These are phyloP conservation scores for Leucocoprinus sp. DNA, from an alignment of 768 basidiomycete genomes.

Conservation along the genomic window DNA sequence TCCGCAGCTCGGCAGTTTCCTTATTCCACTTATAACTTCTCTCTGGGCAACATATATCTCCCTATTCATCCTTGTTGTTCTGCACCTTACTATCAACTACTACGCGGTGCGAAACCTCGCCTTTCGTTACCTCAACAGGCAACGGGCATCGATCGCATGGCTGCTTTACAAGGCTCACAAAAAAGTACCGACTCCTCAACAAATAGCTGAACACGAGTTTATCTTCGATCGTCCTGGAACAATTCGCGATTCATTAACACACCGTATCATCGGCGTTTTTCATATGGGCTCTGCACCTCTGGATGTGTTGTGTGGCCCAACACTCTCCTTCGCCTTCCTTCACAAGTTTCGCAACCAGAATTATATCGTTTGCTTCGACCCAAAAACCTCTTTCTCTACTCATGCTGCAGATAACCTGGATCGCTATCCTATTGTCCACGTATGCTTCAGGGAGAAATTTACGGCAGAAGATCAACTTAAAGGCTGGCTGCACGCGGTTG, in stretches of 20 bases:
- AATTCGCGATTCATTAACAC: slow-evolving; percentile 29
- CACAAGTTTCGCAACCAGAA: slow-evolving; percentile 32
- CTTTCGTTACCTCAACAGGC: slow-evolving; percentile 51
- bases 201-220: slow-evolving; percentile 7
- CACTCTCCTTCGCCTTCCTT: slow-evolving; percentile 25
- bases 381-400: slow-evolving; percentile 10
- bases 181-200: slow-evolving; percentile 6
- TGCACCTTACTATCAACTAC: slow-evolving; percentile 54
- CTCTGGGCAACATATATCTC: slow-evolving; percentile 39
- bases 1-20: slow-evolving; percentile 49
- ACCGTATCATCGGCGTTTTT: slow-evolving; percentile 33
- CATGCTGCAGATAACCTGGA: slow-evolving; percentile 2
- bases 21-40: slow-evolving; percentile 48
- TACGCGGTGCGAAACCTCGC: slow-evolving; percentile 49
- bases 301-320: slow-evolving; percentile 19
- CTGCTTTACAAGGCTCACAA: slow-evolving; percentile 20
- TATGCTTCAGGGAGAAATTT: slow-evolving; percentile 46
- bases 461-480: slow-evolving; percentile 39
- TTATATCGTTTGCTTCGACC: slow-evolving; percentile 49
- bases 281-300: slow-evolving; percentile 42
- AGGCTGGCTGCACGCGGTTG: slow-evolving; percentile 42
- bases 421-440: slow-evolving; percentile 25
- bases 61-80: slow-evolving; percentile 40
- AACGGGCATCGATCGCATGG: slow-evolving; percentile 51
- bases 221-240: slow-evolving; percentile 27